Evolutionary conservation across 2,329 filamentous ascomycete species (phyloP).

Genomic region (Chrysosporium queenslandicum): DNA sequence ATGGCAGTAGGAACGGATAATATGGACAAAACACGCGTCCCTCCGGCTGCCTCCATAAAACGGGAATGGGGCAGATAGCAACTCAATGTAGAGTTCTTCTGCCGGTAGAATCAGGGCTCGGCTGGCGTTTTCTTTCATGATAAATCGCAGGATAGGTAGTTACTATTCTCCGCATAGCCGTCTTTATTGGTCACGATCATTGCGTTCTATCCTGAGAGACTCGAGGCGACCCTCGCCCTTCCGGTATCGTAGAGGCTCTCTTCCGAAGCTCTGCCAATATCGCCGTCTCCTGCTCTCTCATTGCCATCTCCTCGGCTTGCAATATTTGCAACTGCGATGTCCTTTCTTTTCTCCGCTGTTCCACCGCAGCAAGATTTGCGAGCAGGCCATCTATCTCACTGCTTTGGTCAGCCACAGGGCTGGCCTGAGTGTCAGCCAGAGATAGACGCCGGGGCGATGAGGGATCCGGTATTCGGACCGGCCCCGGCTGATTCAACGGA

Average conservation of each 20-base stretch:
- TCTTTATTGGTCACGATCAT: neutral
- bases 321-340: slow-evolving; percentile 1
- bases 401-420: neutral
- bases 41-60: too few species aligned
- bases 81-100: too few species aligned
- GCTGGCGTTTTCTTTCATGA: too few species aligned
- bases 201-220: neutral
- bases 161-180: neutral
- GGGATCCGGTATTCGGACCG: neutral
- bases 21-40: too few species aligned
- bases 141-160: too few species aligned
- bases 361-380: slow-evolving; percentile 2
- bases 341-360: slow-evolving; percentile 1
- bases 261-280: slow-evolving; percentile 8
- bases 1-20: too few species aligned
- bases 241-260: neutral
- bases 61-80: too few species aligned
- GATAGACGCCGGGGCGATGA: neutral
- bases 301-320: slow-evolving; percentile 7
- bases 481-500: neutral
- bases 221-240: neutral
- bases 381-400: slow-evolving; percentile 2
- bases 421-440: neutral
- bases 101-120: too few species aligned
- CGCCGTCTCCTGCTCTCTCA: slow-evolving; percentile 2